phyloP scores from a whole-genome alignment of 139 green algal species.

The Bryopsis sp. region DNA sequence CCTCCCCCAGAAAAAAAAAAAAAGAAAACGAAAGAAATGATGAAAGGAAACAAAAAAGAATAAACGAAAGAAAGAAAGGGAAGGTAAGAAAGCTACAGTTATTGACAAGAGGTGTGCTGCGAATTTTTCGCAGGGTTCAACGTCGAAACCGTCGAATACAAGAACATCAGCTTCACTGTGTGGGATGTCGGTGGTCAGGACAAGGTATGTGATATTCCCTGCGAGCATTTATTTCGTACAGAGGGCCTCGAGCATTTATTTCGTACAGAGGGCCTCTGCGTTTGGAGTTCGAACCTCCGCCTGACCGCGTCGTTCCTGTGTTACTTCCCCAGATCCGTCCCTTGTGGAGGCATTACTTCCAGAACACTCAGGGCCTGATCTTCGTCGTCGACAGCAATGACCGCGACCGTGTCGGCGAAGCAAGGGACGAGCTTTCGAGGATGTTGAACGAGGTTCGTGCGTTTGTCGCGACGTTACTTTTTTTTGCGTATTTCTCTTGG shows the following conservation, averaged over 20 bases:
- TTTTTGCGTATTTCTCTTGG: conserved; percentile 73
- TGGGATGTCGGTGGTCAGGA: conserved; percentile 50
- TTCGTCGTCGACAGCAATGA: conserved; percentile 35
- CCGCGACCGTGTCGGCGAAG: conserved; percentile 23
- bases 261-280: background rate
- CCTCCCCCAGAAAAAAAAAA: too few species aligned
- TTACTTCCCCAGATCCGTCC: conserved; percentile 34
- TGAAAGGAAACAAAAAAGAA: too few species aligned
- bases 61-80: too few species aligned
- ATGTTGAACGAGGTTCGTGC: conserved; percentile 48
- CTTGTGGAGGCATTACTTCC: conserved; percentile 81
- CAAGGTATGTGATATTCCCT: too few species aligned
- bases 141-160: conserved; percentile 56
- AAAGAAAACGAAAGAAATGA: too few species aligned
- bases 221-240: too few species aligned
- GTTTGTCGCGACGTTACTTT: conserved; percentile 83
- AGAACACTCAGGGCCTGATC: conserved; percentile 28
- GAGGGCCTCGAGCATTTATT: background rate
- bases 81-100: too few species aligned
- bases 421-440: conserved; percentile 4
- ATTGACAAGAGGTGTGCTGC: conserved; percentile 1
- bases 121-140: conserved; percentile 40
- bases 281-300: background rate
- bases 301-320: background rate
- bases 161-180: conserved; percentile 55